A percentile compares a stretch with the other conserved stretches of the same genome.
These are phyloP conservation scores for Mycena epipterygia DNA, from an alignment of 768 basidiomycete genomes.

Conservation along the genomic window DNA sequence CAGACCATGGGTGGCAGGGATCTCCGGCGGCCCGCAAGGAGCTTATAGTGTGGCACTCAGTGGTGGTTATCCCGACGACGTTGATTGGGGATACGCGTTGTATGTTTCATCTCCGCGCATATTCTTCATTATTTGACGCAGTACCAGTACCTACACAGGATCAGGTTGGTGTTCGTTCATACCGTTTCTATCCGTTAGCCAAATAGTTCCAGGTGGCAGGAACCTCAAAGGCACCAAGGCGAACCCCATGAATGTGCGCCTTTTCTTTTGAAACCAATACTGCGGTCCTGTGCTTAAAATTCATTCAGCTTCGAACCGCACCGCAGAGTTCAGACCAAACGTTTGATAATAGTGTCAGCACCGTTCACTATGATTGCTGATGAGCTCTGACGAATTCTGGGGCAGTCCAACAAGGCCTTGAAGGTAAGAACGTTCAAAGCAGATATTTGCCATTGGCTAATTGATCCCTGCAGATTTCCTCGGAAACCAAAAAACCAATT, in stretches of 20 bases:
- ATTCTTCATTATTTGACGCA: neutral
- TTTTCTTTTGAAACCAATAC: neutral
- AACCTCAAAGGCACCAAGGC: slow-evolving; percentile 88
- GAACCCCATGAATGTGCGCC: slow-evolving; percentile 86
- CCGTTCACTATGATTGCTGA: neutral
- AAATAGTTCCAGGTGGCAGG: slow-evolving; percentile 71
- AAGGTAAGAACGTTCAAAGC: slow-evolving; percentile 55
- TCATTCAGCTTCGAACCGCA: slow-evolving; percentile 83
- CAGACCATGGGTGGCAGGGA: slow-evolving; percentile 90
- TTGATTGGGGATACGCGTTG: slow-evolving; percentile 88
- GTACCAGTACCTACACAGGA: slow-evolving; percentile 81
- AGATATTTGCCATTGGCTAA: neutral
- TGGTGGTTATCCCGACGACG: slow-evolving; percentile 90
- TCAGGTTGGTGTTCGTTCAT: slow-evolving; percentile 61
- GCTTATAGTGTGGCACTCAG: slow-evolving; percentile 90
- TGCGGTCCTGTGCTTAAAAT: neutral
- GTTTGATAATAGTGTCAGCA: slow-evolving; percentile 73
- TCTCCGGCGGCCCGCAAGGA: slow-evolving; percentile 74
- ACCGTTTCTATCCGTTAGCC: slow-evolving; percentile 3
- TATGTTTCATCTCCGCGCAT: slow-evolving; percentile 54
- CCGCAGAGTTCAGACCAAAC: slow-evolving; percentile 88
- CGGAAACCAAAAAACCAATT: slow-evolving; percentile 85
- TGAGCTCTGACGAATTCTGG: slow-evolving; percentile 2
- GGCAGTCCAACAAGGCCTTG: slow-evolving; percentile 76
- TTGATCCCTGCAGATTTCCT: slow-evolving; percentile 66